Base-by-base conservation (phyloP, 2,329 filamentous ascomycete species). In the Aspergillus unguis region DNA sequence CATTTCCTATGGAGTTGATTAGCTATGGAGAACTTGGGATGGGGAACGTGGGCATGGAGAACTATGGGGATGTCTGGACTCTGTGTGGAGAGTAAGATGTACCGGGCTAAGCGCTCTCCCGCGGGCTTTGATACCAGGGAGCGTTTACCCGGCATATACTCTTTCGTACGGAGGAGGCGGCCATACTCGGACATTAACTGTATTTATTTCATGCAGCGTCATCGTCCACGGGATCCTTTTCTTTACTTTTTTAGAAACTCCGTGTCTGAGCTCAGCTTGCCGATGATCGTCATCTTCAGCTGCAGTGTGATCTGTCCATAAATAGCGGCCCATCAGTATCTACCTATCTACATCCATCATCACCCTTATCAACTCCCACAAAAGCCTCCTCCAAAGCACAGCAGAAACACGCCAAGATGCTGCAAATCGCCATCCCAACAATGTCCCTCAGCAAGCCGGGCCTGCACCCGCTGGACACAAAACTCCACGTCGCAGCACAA, bases 381-480 rank as follows among this genome's bases (percentile, higher is more conserved):
- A 17, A 6, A n/a, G 5, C 17, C 23, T 17, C 27, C 6, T 8
- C 41, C 29, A 23, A 38, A 9, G 23, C 23, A 1, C 38, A 48
- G 25, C 2, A 4, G 11, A n/a, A 9, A 33, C 6, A 11, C 11
- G 17, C 6, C 36, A 48, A 32, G 9, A 48, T 46, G 45, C 23
- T 49, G 40, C 45, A 53, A 41, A 50, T 86, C 58, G 86, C 80
- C 36, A 91, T 92, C 65, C 85, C 85, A 53, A 87, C 86, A 57
- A 88, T 91, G 79, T 91, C 87, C 44, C 78, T 92, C 1, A 88
- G 88, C 38, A 84, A 86, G 38, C 84, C 83, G 62, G 86, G 85
- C 65, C 83, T 86, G 57, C 88, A 92, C 69, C 75, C 77, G 28
- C 77, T 92, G 25, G 70, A 77, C 1, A 73, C 80, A 64, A 92